A percentile compares a stretch with the other conserved stretches of the same genome.
Conservation (phyloP, 2,329 filamentous ascomycete genomes). For the Cadophora gregata region DNA sequence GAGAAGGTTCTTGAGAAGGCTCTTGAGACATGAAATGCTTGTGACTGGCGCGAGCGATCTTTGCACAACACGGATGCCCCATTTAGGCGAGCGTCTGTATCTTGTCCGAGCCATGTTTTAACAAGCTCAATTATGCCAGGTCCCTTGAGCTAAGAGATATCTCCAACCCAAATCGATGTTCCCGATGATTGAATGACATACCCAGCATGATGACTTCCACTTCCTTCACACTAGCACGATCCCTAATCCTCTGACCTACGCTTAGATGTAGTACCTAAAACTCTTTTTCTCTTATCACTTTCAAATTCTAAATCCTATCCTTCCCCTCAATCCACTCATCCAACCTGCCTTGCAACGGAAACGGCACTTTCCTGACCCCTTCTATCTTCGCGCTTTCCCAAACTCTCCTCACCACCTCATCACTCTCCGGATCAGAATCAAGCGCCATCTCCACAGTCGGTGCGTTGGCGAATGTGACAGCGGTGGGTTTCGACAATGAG, state of each 20-base stretch:
- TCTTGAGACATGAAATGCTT: neutral
- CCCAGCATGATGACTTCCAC: neutral
- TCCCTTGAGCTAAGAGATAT: neutral
- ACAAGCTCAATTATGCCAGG: neutral
- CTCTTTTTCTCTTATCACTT: neutral
- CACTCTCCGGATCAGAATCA: conserved; percentile 31
- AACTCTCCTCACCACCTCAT: conserved; percentile 17
- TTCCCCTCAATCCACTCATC: conserved; percentile 38
- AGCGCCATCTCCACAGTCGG: conserved; percentile 66
- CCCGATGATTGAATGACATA: neutral
- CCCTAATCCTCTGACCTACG: too few relatives aligned
- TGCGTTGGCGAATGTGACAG: conserved; percentile 74
- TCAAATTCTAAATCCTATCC: neutral
- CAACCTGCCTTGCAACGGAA: conserved; percentile 36
- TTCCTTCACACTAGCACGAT: neutral
- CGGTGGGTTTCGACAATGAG: conserved; percentile 73
- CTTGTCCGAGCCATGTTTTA: neutral
- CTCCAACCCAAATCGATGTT: neutral
- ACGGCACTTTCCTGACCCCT: conserved; percentile 25
- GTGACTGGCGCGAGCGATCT: neutral
- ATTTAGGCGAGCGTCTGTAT: neutral
- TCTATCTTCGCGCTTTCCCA: conserved; percentile 22
- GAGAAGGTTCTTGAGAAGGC: neutral
- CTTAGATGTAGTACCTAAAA: too few relatives aligned
- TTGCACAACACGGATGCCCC: neutral